Base-by-base conservation (phyloP, 2,329 filamentous ascomycete genomes). In the Bimuria novae-zelandiae region DNA sequence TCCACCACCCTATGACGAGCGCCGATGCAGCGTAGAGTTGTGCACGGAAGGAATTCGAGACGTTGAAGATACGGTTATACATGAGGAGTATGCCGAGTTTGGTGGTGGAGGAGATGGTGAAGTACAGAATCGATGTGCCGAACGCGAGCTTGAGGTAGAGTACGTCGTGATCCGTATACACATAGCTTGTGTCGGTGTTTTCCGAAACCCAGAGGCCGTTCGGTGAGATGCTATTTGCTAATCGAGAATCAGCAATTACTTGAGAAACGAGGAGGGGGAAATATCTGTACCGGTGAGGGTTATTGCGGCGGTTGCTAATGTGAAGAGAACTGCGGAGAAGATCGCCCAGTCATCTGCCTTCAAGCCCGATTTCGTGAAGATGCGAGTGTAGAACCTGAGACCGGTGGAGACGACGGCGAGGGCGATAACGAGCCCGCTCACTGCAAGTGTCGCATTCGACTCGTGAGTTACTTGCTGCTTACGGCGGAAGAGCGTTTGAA, bases 31-130 rank as follows among this genome's bases (percentile, higher is more conserved):
- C 5, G 23, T 37, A 52, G 11, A 52, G 36, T 21, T 52, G 50
- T 12, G 6, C 35, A 4, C 44, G 35, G 33, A 52, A 52, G 2
- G 50, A 33, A 6, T 47, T 35, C 23, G 33, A 42, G 10, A 52
- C 43, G 29, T 48, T 47, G 22, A 52, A 52, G 17, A 52, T 47
- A 19, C 50, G 50, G 19, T 48, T 47, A n/a, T 52, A 52, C 50
- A 52, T 52, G 23, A 52, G 37, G 3, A 52, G 32, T 21, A 52
- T 52, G 22, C 43, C 50, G 3, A 52, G n/a, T 25, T 52, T 52
- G 1, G 50, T 52, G 1, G 44, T 17, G 19, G 17, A 36, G 8
- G 50, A 43, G 16, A 43, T 48, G 25, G 35, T 52, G 30, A 52
- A 52, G 29, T 48, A 52, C 1, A 52, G n/a, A 19, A 52, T 37